Percentiles rank a stretch among this genome's conserved stretches.
Evolutionary conservation across 192 early-diverging fungal species (phyloP).

Genomic region (Mortierella alpina): DNA sequence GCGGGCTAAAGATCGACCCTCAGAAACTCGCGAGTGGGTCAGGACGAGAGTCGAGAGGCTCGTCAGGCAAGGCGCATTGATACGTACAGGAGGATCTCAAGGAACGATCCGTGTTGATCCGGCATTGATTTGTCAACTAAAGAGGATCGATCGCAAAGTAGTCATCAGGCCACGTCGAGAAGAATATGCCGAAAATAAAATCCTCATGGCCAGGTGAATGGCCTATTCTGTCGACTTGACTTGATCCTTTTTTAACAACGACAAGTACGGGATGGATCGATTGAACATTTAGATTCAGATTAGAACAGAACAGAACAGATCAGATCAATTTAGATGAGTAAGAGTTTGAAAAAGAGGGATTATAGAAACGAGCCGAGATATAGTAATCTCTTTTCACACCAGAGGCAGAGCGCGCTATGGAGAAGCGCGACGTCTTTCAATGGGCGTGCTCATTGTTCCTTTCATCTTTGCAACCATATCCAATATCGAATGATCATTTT

Average conservation of each 20-base stretch:
- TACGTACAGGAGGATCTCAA: constrained; percentile 1
- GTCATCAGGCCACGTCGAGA: neutral
- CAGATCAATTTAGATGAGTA: neutral
- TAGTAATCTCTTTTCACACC: constrained; percentile 30
- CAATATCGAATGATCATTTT: constrained; percentile 49
- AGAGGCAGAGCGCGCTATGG: constrained; percentile 48
- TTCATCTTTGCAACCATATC: constrained; percentile 46
- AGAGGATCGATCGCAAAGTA: constrained; percentile 15
- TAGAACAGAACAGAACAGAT: constrained; percentile 10
- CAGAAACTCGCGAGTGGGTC: constrained; percentile 28
- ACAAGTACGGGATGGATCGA: neutral
- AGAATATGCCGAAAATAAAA: constrained; percentile 18
- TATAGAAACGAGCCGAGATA: constrained; percentile 20
- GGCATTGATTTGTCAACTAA: constrained; percentile 23
- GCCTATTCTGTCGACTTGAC: neutral
- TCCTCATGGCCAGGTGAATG: constrained; percentile 10
- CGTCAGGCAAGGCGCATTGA: constrained; percentile 20
- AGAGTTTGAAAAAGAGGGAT: neutral
- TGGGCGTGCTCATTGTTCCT: constrained; percentile 47
- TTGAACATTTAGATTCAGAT: neutral
- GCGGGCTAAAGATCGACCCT: constrained; percentile 15
- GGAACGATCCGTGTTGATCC: constrained; percentile 34
- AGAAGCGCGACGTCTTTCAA: constrained; percentile 41
- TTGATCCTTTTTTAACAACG: neutral
- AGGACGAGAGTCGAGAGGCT: constrained; percentile 32